Evolutionary conservation across 345 rosid genomes (phyloP), one percentile per base, ranked within the genome.

Genomic region (Rhizophora apiculata): DNA sequence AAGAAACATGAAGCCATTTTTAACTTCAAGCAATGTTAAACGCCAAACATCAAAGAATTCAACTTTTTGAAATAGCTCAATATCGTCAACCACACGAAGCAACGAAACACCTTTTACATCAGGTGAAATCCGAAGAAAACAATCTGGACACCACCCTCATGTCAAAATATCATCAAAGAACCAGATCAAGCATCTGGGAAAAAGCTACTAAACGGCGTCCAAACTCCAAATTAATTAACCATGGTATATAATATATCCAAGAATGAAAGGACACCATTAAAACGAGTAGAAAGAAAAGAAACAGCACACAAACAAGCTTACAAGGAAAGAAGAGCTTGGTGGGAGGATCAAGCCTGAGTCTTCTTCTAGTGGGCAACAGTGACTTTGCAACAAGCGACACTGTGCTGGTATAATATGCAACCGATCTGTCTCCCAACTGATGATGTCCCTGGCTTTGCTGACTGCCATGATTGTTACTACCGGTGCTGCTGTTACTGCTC

Each of bases 331-430:
- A 89, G 82, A 89, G 87, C 82, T 85, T 85, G 82, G 59, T 83
- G 63, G 92, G 63, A 79, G 96, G 96, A 79, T 89, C 92, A 69
- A 89, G 96, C 69, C 82, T 84, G 76, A 89, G 92, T 51, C 85
- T 79, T 62, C 96, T 82, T 61, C 90, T 69, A 34, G 92, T 75
- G 13, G 96, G 96, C 80, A 89, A 72, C 71, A 89, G 68, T 34
- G 89, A 85, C 82, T 79, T 87, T 20, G 96, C 87, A 61, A 89
- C 73, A 59, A 87, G 73, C 34, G 87, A 84, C 67, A 89, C 77
- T 19, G 84, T 69, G 53, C 54, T 78, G 18, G 87, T 64, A 37
- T 86, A 66, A 54, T 67, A 72, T 61, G 56, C 57, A 55, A 13
- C 61, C 26, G 87, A 79, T 64, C 80, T 68, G 39, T 70, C 81